phyloP scores from a whole-genome alignment of 2,329 filamentous ascomycete species.

The Epicoccum sorghinum region DNA sequence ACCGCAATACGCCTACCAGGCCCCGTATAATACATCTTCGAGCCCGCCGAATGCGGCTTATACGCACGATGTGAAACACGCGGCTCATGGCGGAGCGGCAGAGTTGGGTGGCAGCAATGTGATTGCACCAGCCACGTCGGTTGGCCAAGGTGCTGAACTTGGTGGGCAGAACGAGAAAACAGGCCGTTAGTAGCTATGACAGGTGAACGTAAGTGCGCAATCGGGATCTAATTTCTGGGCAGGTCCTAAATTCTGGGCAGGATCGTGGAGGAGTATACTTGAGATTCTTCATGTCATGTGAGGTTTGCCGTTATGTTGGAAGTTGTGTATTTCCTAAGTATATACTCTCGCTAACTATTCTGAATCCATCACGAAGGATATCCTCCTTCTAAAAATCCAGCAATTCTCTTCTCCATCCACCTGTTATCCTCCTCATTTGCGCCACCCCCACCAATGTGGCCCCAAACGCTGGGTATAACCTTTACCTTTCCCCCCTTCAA shows the following conservation, averaged over 20 bases:
- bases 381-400: constrained; percentile 6
- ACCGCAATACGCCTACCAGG: constrained; percentile 22
- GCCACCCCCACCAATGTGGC: constrained; percentile 50
- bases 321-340: not conserved
- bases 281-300: too few relatives aligned
- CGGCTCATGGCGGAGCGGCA: not conserved
- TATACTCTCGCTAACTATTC: not conserved
- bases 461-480: constrained; percentile 49
- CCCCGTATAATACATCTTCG: constrained; percentile 13
- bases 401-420: constrained; percentile 31
- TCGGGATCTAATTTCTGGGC: too few relatives aligned
- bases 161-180: too few relatives aligned
- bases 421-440: constrained; percentile 39
- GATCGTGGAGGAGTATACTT: not conserved
- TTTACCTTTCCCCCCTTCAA: constrained; percentile 40
- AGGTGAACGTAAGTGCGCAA: too few relatives aligned
- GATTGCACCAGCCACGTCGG: not conserved
- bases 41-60: constrained; percentile 14
- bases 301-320: not conserved
- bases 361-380: not conserved
- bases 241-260: too few relatives aligned
- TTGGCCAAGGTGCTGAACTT: not conserved
- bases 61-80: not conserved
- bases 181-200: too few relatives aligned
- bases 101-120: not conserved